These are phyloP conservation scores for Solanum lignicaule DNA, from an alignment of 257 asterid species.

Conservation along the genomic window DNA sequence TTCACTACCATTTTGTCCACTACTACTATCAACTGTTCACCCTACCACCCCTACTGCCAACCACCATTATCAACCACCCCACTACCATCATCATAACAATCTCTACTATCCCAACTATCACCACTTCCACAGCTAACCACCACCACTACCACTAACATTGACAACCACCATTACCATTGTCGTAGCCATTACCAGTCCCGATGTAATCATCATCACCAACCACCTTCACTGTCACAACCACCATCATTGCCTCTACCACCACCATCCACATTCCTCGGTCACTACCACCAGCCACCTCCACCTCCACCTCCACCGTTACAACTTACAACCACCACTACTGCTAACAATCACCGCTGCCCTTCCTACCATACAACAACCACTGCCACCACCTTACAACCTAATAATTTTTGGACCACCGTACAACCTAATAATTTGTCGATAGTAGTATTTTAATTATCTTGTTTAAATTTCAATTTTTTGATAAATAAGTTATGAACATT, in stretches of 20 bases:
- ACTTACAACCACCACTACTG: neutral
- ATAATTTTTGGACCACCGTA: neutral
- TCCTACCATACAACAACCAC: neutral
- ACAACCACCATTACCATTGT: neutral
- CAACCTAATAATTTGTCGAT: neutral
- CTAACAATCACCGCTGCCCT: neutral
- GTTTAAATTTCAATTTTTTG: neutral
- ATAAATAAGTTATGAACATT: neutral
- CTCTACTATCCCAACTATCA: neutral
- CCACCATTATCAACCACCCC: neutral
- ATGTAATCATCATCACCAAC: neutral
- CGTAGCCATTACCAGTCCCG: neutral
- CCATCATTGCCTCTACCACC: neutral
- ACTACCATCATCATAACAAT: neutral
- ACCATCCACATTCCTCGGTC: neutral
- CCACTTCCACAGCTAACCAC: neutral
- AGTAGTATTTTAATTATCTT: neutral
- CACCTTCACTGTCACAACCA: neutral
- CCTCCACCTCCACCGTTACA: no score
- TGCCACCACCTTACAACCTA: neutral
- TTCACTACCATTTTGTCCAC: neutral
- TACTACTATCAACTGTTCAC: neutral
- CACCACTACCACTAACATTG: neutral
- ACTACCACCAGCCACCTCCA: neutral
- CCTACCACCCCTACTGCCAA: neutral